Conservation (phyloP, 73 alveolate species). For the Symbiodinium pilosum region DNA sequence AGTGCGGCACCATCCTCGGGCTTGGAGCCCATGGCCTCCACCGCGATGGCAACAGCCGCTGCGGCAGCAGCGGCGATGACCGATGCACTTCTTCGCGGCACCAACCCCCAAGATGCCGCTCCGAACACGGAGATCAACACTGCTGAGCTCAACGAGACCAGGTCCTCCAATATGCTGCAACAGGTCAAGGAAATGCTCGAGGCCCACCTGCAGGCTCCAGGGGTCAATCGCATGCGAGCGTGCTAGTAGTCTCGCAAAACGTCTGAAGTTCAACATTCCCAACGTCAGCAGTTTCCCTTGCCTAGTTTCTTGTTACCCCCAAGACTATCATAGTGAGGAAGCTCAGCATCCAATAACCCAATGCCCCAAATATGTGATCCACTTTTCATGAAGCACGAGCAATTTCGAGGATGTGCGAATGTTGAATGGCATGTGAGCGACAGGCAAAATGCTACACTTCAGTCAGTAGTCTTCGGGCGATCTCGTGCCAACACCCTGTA, state of each 20-base stretch:
- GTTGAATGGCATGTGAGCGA: no score
- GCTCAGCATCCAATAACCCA: not conserved
- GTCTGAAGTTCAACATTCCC: no score
- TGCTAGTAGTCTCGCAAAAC: no score
- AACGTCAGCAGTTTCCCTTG: no score
- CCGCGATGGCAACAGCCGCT: slow-evolving; percentile 44
- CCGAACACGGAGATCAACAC: not conserved
- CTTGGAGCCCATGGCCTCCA: not conserved
- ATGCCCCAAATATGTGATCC: no score
- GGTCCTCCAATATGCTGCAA: slow-evolving; percentile 35
- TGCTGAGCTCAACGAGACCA: not conserved
- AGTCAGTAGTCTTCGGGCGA: no score
- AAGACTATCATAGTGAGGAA: not conserved
- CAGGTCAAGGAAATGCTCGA: slow-evolving; percentile 29
- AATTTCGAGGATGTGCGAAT: no score
- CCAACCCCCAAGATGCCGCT: no score
- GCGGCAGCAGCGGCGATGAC: slow-evolving; percentile 64
- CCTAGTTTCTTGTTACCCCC: not conserved
- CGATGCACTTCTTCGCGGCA: slow-evolving; percentile 38
- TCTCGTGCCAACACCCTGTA: no score
- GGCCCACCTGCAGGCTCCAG: not conserved
- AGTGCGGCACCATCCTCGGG: not conserved
- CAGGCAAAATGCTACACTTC: no score
- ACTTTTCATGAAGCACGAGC: no score
- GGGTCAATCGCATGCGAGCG: no score